phyloP scores from a whole-genome alignment of 345 rosid genomes.

The Citrus unshiu region DNA sequence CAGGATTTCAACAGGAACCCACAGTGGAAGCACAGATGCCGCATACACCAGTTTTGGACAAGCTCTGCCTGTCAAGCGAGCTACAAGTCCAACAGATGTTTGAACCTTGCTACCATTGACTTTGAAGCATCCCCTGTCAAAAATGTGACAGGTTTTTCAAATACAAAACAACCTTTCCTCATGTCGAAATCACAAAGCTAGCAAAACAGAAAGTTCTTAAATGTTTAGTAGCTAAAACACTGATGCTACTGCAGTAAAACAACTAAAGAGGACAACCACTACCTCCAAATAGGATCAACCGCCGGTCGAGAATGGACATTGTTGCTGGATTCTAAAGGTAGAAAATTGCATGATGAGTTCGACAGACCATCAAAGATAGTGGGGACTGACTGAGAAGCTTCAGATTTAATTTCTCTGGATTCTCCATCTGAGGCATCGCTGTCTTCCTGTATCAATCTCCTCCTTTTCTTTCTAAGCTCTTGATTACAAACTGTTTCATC shows the following conservation, averaged over 20 bases:
- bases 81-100: conserved; percentile 3
- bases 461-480: not conserved
- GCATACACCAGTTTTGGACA: not conserved
- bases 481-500: not conserved
- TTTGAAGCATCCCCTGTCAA: conserved; percentile 7
- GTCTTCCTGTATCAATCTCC: conserved; percentile 17
- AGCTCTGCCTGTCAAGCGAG: conserved; percentile 1
- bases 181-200: not conserved
- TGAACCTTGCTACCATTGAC: not conserved
- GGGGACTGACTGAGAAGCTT: not conserved
- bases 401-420: not conserved
- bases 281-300: conserved; percentile 19
- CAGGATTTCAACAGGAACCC: not conserved
- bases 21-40: conserved; percentile 6
- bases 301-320: not conserved
- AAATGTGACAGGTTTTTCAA: not conserved
- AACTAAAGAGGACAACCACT: not conserved
- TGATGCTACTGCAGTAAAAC: not conserved
- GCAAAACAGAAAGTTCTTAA: not conserved
- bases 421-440: conserved; percentile 9
- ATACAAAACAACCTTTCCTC: not conserved
- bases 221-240: not conserved
- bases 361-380: not conserved
- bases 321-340: not conserved
- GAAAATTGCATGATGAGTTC: not conserved